Conservation (phyloP, 768 basidiomycete genomes). For the Hemileccinum impolitum region DNA sequence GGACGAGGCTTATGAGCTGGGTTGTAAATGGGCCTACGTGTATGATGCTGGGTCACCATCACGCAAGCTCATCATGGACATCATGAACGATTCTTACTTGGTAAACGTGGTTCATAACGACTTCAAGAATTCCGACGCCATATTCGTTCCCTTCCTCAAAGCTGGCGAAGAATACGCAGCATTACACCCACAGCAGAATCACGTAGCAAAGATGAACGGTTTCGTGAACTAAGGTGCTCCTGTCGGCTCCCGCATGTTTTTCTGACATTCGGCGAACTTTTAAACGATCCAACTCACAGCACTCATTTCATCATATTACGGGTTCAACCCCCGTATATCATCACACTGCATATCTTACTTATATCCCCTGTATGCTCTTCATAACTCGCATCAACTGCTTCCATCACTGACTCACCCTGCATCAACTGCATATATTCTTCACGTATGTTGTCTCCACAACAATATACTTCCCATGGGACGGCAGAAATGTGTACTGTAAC, state of each 20-base stretch:
- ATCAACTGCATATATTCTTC: slow-evolving; percentile 59
- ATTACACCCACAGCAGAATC: slow-evolving; percentile 30
- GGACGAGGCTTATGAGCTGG: slow-evolving; percentile 95
- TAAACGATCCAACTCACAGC: slow-evolving; percentile 31
- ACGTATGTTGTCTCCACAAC: slow-evolving; percentile 5
- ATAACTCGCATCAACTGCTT: slow-evolving; percentile 27
- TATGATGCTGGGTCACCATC: slow-evolving; percentile 78
- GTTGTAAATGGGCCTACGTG: slow-evolving; percentile 84
- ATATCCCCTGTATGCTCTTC: slow-evolving; percentile 18
- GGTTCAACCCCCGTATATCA: slow-evolving; percentile 85
- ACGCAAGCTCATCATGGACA: slow-evolving; percentile 66
- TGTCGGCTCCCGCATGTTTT: background rate
- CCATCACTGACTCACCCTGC: slow-evolving; percentile 34
- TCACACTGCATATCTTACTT: slow-evolving; percentile 18
- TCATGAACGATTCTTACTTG: slow-evolving; percentile 81
- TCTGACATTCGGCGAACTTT: slow-evolving; percentile 1
- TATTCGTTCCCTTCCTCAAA: slow-evolving; percentile 84
- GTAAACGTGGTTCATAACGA: slow-evolving; percentile 98
- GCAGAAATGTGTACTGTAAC: slow-evolving; percentile 20
- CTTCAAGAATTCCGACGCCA: slow-evolving; percentile 79
- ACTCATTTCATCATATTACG: slow-evolving; percentile 43
- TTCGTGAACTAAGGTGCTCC: slow-evolving; percentile 19
- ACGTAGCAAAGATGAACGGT: slow-evolving; percentile 39
- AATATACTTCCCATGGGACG: slow-evolving; percentile 15
- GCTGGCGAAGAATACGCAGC: slow-evolving; percentile 62